Evolutionary conservation across 2,329 filamentous ascomycete species (phyloP).

Genomic region (Teratosphaeria destructans): DNA sequence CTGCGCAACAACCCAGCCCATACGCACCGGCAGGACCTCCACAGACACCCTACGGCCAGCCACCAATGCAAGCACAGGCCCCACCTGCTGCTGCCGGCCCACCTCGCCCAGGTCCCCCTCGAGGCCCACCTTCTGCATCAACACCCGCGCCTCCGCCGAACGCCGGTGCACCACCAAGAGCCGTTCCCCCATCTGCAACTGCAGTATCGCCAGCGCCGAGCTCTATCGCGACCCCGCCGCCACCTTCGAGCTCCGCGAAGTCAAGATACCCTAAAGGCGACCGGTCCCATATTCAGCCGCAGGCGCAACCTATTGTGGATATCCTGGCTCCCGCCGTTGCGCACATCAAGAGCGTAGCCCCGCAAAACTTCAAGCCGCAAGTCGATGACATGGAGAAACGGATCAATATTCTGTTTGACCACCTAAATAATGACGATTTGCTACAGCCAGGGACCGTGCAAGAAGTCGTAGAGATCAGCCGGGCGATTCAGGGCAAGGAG

Average conservation of each 20-base stretch:
- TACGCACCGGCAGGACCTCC: conserved; percentile 31
- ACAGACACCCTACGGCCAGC: conserved; percentile 30
- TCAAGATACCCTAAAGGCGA: conserved; percentile 54
- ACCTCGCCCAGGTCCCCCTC: conserved; percentile 37
- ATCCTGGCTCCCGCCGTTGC: conserved; percentile 77
- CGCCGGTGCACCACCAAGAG: conserved; percentile 10
- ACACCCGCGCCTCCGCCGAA: conserved; percentile 26
- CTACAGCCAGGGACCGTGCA: conserved; percentile 69
- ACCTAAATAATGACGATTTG: conserved; percentile 90
- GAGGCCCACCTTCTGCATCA: conserved; percentile 4
- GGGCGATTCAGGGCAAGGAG: conserved; percentile 30
- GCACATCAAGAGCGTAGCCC: conserved; percentile 75
- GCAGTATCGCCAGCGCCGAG: neutral
- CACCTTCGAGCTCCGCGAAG: conserved; percentile 28
- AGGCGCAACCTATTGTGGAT: conserved; percentile 69
- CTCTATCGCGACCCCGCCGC: conserved; percentile 11
- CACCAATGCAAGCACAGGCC: conserved; percentile 29
- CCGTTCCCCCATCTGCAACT: neutral
- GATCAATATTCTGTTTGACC: conserved; percentile 82
- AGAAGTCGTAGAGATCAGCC: conserved; percentile 49
- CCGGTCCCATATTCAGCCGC: conserved; percentile 73
- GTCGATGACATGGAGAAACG: conserved; percentile 92
- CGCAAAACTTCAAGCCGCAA: conserved; percentile 74
- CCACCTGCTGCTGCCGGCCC: conserved; percentile 29
- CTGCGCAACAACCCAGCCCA: conserved; percentile 21